phyloP scores from a whole-genome alignment of 257 asterid genomes.

The Petrea volubilis region DNA sequence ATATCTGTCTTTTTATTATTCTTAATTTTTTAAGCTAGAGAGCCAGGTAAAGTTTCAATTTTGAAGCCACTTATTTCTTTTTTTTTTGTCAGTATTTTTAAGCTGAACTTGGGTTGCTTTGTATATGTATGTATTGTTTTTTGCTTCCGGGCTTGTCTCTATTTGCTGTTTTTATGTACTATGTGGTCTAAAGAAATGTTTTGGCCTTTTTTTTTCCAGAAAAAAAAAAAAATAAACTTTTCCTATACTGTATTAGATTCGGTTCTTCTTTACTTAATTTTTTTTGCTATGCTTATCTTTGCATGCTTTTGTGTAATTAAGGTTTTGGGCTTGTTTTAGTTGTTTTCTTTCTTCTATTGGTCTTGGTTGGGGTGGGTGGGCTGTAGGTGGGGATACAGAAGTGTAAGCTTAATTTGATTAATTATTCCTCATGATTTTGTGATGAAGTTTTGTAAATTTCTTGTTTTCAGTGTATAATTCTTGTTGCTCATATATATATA shows the following conservation, averaged over 20 bases:
- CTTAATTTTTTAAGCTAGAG: not conserved
- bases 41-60: slow-evolving; percentile 2
- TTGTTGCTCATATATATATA: no score
- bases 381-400: no score
- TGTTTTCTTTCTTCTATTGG: not conserved
- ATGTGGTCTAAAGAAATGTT: not conserved
- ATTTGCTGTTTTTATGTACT: not conserved
- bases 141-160: slow-evolving; percentile 20
- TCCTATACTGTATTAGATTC: not conserved
- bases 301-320: no score
- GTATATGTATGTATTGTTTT: not conserved
- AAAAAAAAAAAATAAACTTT: no score
- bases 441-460: no score
- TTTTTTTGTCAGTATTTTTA: not conserved
- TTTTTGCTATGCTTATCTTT: not conserved
- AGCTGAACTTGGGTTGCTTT: not conserved
- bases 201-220: not conserved
- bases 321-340: no score
- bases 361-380: not conserved
- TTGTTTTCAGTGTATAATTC: no score
- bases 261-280: not conserved
- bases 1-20: not conserved
- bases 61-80: not conserved
- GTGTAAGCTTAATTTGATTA: no score
- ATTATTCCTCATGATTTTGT: no score